A percentile compares a stretch with the other conserved stretches of the same genome.
Conservation (phyloP, 2,329 filamentous ascomycete species). For the Colletotrichum destructivum region DNA sequence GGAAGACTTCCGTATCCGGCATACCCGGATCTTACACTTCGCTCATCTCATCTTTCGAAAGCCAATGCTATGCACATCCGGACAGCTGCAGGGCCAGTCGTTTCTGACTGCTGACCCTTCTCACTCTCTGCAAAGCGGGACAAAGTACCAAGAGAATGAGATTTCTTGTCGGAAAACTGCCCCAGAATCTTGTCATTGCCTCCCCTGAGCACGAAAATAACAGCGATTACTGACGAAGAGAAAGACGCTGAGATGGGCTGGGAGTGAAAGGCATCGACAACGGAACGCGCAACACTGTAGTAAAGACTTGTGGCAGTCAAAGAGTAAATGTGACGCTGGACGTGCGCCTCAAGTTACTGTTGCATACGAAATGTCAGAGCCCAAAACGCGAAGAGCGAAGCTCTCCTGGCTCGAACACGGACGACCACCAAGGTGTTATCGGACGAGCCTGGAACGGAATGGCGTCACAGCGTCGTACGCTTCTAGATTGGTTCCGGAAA, state of each 20-base stretch:
- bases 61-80: background rate
- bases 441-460: constrained; percentile 34
- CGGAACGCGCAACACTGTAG: too few relatives aligned
- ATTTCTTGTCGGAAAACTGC: background rate
- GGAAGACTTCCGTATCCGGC: background rate
- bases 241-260: background rate
- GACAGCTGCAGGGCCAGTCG: background rate
- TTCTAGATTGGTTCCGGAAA: background rate
- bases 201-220: too few relatives aligned
- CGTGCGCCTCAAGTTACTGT: background rate
- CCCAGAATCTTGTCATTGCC: background rate
- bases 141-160: background rate
- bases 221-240: background rate
- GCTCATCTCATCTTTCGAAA: constrained; percentile 15
- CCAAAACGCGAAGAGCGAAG: background rate
- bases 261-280: too few relatives aligned
- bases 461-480: constrained; percentile 23
- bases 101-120: too few relatives aligned
- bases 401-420: background rate
- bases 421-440: background rate
- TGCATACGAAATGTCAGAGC: background rate
- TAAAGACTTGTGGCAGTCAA: background rate
- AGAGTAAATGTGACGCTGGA: background rate
- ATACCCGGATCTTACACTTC: constrained; percentile 10
- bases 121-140: background rate